These are phyloP conservation scores for Fusarium siculi DNA, from an alignment of 2,329 filamentous ascomycete species.

Conservation along the genomic window DNA sequence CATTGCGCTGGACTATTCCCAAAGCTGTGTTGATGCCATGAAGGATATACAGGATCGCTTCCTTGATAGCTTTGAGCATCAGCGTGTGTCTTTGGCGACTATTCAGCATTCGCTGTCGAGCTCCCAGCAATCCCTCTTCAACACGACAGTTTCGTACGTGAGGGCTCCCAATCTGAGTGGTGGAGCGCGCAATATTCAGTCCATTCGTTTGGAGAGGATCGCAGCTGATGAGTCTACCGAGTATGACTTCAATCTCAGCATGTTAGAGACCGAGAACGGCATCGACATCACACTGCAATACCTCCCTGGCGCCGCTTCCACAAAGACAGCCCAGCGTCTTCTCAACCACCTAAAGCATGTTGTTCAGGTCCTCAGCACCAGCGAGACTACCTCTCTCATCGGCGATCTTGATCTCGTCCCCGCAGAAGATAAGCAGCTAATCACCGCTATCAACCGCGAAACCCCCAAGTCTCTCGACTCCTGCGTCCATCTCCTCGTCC, in stretches of 20 bases:
- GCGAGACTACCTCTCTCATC: fast-evolving
- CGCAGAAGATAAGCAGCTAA: neutral
- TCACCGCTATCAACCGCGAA: neutral
- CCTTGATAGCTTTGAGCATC: neutral
- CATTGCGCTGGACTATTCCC: neutral
- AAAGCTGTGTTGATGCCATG: neutral
- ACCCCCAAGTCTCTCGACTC: neutral
- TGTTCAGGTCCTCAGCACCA: neutral
- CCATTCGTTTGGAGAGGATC: neutral
- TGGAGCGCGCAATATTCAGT: neutral
- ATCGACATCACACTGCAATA: neutral
- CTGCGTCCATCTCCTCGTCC: neutral
- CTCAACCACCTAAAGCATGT: neutral
- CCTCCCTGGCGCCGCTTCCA: neutral
- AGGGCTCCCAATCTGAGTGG: neutral
- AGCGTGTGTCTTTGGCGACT: neutral
- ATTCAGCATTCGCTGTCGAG: neutral
- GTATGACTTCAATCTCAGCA: slow-evolving; percentile 3
- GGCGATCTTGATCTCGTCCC: neutral
- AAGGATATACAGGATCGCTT: neutral
- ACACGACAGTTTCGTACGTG: neutral
- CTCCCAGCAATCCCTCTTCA: neutral
- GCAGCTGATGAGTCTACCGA: neutral
- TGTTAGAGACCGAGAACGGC: neutral
- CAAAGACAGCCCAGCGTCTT: neutral